These are phyloP conservation scores for Acanthamoeba royreba DNA, from an alignment of 208 protist genomes.

Conservation along the genomic window DNA sequence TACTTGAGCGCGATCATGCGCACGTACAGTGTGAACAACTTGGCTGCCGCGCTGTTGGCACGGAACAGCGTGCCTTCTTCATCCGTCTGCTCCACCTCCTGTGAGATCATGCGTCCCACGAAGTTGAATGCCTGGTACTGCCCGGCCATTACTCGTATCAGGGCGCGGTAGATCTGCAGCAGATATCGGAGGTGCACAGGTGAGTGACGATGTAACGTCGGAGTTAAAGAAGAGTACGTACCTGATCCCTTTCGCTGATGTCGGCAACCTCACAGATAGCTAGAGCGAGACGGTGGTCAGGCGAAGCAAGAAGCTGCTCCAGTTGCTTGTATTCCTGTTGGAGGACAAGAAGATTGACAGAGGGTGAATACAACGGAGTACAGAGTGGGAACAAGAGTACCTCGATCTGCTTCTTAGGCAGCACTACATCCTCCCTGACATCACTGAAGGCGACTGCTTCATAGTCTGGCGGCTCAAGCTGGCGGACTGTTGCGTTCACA, in stretches of 20 bases:
- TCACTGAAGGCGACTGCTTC: not conserved
- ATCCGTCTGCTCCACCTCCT: too few species aligned
- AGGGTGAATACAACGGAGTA: not conserved
- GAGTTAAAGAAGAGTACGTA: not conserved
- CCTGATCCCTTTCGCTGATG: not conserved
- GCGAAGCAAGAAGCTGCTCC: not conserved
- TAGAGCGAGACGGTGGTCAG: not conserved
- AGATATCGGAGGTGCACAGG: not conserved
- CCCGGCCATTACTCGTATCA: too few species aligned
- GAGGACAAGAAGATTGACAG: not conserved
- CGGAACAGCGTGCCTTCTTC: too few species aligned
- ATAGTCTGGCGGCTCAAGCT: not conserved
- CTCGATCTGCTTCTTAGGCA: not conserved
- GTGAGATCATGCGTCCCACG: too few species aligned
- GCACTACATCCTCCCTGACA: not conserved
- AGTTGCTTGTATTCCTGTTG: not conserved
- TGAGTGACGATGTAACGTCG: not conserved
- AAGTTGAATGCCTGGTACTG: too few species aligned
- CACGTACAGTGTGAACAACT: too few species aligned
- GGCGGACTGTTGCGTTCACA: not conserved
- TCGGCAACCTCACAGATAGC: not conserved
- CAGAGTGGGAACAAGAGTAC: not conserved
- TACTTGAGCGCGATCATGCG: too few species aligned
- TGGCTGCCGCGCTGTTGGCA: too few species aligned
- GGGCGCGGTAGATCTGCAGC: too few species aligned